These are phyloP conservation scores for California macrophylla DNA, from an alignment of 441 rosid species.

Conservation along the genomic window DNA sequence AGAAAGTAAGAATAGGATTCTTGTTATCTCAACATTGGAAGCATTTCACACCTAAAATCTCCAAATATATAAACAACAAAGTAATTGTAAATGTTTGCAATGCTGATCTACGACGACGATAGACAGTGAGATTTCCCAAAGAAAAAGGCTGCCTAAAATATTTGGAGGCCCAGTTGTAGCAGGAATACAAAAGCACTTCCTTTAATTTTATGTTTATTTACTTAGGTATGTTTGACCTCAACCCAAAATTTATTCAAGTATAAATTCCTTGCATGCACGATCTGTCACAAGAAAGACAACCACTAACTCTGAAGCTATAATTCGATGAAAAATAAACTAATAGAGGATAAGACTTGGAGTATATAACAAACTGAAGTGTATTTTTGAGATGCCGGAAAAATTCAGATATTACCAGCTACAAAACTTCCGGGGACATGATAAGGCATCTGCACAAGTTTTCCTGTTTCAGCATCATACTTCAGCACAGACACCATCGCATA, in stretches of 20 bases:
- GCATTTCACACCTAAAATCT: neutral
- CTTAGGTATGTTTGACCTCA: neutral
- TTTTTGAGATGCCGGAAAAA: neutral
- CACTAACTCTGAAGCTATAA: neutral
- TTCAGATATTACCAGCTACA: conserved; percentile 40
- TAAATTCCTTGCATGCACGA: neutral
- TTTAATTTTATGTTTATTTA: neutral
- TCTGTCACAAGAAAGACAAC: neutral
- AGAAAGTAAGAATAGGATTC: neutral
- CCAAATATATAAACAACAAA: neutral
- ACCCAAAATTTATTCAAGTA: neutral
- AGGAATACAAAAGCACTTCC: neutral
- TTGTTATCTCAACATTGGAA: neutral
- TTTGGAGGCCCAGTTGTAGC: neutral
- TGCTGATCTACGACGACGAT: neutral
- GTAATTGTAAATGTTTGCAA: neutral
- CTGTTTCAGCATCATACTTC: conserved; percentile 37
- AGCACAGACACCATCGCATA: conserved; percentile 47
- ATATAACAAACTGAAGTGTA: neutral
- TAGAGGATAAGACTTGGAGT: neutral
- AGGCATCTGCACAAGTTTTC: conserved; percentile 34
- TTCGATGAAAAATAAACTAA: neutral
- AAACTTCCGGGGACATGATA: conserved; percentile 51
- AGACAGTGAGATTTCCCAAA: neutral
- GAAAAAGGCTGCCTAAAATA: neutral